Conservation (phyloP, 2,329 filamentous ascomycete species). For the Chrysoporthe deuterocubensis region DNA sequence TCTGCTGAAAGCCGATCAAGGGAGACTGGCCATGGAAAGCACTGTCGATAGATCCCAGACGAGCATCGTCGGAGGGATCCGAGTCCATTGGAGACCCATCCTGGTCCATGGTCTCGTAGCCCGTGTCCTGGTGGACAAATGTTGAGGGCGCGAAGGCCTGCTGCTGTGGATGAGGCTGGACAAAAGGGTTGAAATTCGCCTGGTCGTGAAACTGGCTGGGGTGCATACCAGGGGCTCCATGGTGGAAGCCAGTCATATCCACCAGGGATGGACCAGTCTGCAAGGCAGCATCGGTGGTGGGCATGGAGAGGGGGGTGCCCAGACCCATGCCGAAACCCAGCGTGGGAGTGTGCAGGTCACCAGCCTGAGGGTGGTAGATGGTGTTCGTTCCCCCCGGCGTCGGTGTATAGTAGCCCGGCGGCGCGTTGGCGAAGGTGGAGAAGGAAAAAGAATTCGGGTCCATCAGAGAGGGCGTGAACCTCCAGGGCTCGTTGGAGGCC, state of each 20-base stretch:
- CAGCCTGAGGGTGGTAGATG: slow-evolving; percentile 80
- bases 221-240: slow-evolving; percentile 44
- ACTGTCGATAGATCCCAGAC: slow-evolving; percentile 61
- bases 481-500: slow-evolving; percentile 79
- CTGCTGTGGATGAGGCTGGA: slow-evolving; percentile 60
- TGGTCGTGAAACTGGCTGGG: slow-evolving; percentile 60
- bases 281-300: slow-evolving; percentile 67
- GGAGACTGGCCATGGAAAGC: slow-evolving; percentile 66
- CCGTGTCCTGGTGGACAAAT: slow-evolving; percentile 80
- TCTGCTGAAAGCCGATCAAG: slow-evolving; percentile 61
- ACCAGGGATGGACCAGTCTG: slow-evolving; percentile 63
- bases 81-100: slow-evolving; percentile 71
- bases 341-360: slow-evolving; percentile 84
- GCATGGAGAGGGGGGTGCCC: slow-evolving; percentile 80
- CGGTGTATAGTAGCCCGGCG: slow-evolving; percentile 84
- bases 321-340: slow-evolving; percentile 76
- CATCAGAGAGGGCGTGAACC: slow-evolving; percentile 86
- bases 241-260: slow-evolving; percentile 71
- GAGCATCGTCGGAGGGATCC: slow-evolving; percentile 50
- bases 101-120: slow-evolving; percentile 79
- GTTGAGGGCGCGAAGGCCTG: slow-evolving; percentile 74
- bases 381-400: slow-evolving; percentile 81
- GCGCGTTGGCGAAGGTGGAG: slow-evolving; percentile 76
- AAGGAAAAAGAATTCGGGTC: slow-evolving; percentile 86
- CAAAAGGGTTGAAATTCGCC: slow-evolving; percentile 72